A percentile compares a stretch with the other conserved stretches of the same genome.
phyloP scores from a whole-genome alignment of 116 monocot species.

The Zostera marina region DNA sequence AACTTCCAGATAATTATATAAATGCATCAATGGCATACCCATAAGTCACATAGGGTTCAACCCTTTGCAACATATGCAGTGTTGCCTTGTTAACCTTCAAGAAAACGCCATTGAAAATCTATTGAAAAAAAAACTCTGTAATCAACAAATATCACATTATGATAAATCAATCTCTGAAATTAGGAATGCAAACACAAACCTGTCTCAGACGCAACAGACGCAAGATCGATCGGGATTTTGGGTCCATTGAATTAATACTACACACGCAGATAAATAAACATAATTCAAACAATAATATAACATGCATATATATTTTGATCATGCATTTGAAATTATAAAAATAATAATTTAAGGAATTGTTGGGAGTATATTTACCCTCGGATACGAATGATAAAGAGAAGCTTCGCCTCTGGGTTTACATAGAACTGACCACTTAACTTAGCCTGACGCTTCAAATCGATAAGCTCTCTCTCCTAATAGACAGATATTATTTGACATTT shows the following conservation, averaged over 20 bases:
- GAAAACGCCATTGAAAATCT: constrained; percentile 95
- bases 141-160: neutral
- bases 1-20: neutral
- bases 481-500: too few relatives aligned
- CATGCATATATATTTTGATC: too few relatives aligned
- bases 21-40: constrained; percentile 26
- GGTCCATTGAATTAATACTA: constrained; percentile 94
- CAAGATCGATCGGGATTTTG: constrained; percentile 65
- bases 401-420: constrained; percentile 35
- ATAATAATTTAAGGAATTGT: too few relatives aligned
- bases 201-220: constrained; percentile 85
- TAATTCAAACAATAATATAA: too few relatives aligned
- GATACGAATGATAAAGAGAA: constrained; percentile 38
- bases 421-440: constrained; percentile 48
- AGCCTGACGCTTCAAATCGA: constrained; percentile 40
- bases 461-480: constrained; percentile 41
- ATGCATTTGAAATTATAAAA: too few relatives aligned
- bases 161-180: neutral
- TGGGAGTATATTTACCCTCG: constrained; percentile 13
- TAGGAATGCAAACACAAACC: constrained; percentile 11
- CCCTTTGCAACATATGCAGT: constrained; percentile 76
- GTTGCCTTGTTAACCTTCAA: constrained; percentile 90
- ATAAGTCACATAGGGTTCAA: constrained; percentile 94
- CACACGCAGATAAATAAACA: neutral
- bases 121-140: neutral